Base-by-base conservation (phyloP, 2,329 filamentous ascomycete species). In the Colletotrichum sp. region DNA sequence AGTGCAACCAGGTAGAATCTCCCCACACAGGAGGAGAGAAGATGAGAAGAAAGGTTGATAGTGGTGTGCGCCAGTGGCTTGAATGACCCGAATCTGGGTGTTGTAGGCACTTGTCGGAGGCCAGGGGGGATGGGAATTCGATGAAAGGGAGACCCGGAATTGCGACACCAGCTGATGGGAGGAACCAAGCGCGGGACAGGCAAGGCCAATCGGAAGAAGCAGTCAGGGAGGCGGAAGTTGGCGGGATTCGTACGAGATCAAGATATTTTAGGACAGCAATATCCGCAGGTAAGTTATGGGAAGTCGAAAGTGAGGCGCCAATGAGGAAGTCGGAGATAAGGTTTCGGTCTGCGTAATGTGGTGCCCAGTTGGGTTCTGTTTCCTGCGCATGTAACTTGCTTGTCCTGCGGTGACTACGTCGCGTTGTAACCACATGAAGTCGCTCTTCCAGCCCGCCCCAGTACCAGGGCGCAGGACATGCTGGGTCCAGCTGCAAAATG, bases 1-100 rank as follows among this genome's bases (percentile, higher is more conserved):
- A 55, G 18, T 38, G 52, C 65, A 55, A 43, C 62, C 14, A 32
- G 24, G 28, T 24, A 36, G 38, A 28, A 52, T 48, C 68, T 65
- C 68, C 68, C 72, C 55, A 43, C 68, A 71, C n/a, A 21, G n/a
- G 30, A 65, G 30, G 61, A 66, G 68, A 56, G 62, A 62, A 66
- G 18, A 71, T 56, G 68, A 18, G 56, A 58, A 26, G 38, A 62
- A 63, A 43, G 52, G 30, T 38, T 36, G 71, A 62, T 43, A 21
- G 30, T 48, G 13, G 24, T 38, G 65, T 34, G 65, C 65, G 10
- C n/a, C 48, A 66, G 48, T 28, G 24, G 43, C 36, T 65, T 36
- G 34, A 36, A 43, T 21, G 30, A 28, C 59, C 67, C 34, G 21
- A 64, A 52, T 71, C 18, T 30, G 66, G 71, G 52, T 36, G 34